Percentiles rank a stretch among this genome's conserved stretches.
These are phyloP conservation scores for Amauroascus verrucosus DNA, from an alignment of 2,329 filamentous ascomycete species.

Conservation along the genomic window DNA sequence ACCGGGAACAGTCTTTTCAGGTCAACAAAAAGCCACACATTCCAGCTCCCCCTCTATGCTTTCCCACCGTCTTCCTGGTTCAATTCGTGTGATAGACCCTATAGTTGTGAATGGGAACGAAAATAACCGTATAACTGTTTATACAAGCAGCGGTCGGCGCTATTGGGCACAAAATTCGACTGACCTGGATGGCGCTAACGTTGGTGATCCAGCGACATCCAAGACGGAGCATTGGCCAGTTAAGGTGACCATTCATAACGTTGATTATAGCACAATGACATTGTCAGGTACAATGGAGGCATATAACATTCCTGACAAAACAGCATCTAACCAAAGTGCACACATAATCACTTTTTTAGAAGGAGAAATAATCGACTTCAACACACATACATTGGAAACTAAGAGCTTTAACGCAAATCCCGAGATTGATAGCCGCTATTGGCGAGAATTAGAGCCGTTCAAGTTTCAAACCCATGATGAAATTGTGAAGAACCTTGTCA, in stretches of 20 bases:
- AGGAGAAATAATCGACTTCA: constrained; percentile 59
- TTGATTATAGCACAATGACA: constrained; percentile 52
- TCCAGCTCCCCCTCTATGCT: constrained; percentile 22
- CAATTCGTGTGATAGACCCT: constrained; percentile 25
- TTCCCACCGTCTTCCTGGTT: constrained; percentile 23
- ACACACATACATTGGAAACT: constrained; percentile 39
- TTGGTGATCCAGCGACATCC: constrained; percentile 12
- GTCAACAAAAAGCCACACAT: constrained; percentile 49
- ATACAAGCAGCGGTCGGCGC: constrained; percentile 29
- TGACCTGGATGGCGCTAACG: constrained; percentile 16
- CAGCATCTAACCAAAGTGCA: constrained; percentile 32
- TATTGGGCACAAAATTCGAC: constrained; percentile 27
- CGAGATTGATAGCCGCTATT: constrained; percentile 40
- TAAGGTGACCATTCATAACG: constrained; percentile 53
- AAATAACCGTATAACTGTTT: constrained; percentile 27
- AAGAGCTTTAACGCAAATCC: constrained; percentile 39
- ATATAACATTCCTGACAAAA: constrained; percentile 53
- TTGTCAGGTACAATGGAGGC: constrained; percentile 60
- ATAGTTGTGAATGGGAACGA: constrained; percentile 30
- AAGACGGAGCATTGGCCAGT: constrained; percentile 56
- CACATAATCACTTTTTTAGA: constrained; percentile 50
- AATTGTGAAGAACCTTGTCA: constrained; percentile 36
- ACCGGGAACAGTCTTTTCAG: constrained; percentile 51
- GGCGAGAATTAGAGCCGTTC: constrained; percentile 41
- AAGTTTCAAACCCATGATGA: constrained; percentile 36